Base-by-base conservation (phyloP, 495 filamentous ascomycete species). In the Aspergillus wentii region DNA sequence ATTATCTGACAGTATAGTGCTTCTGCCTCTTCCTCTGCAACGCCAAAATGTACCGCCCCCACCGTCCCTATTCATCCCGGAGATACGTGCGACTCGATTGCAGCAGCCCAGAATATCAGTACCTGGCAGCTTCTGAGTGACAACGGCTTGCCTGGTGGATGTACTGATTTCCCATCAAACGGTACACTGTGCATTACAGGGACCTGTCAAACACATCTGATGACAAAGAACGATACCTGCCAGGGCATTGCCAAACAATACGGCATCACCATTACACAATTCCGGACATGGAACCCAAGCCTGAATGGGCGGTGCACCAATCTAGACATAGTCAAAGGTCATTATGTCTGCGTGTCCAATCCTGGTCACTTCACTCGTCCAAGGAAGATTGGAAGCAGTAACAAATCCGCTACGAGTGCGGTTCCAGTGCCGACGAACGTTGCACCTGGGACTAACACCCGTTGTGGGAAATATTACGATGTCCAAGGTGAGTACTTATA, bases 11-110 rank as follows among this genome's bases (percentile, higher is more conserved):
- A n/a, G n/a, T n/a, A n/a, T n/a, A n/a, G n/a, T n/a, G n/a, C n/a
- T n/a, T n/a, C n/a, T n/a, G n/a, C n/a, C n/a, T n/a, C n/a, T n/a
- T n/a, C 33, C 5, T 11, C 33, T n/a, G 33, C 33, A 5, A 22
- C 33, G 9, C 6, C 3, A 35, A 22, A 4, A 8, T 37, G 35
- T 29, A 15, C 8, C 1, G 35, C 15, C 3, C 22, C 22, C 6
- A 17, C 2, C 3, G 22, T 21, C 4, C 10, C 35, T 1, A 28
- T 37, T n/a, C 5, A 37, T 10, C 9, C 35, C 8, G 35, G 35
- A 9, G 35, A 37, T 17, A 37, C 35, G 3, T 37, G 35, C 17
- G n/a, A 37, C 5, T 27, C 17, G 13, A 27, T 37, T 18, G 35
- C 35, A 1, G 2, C 2, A 3, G 35, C 5, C 2, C 8, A 37